Base-by-base conservation (phyloP, 257 asterid genomes). In the Handroanthus guayacan region DNA sequence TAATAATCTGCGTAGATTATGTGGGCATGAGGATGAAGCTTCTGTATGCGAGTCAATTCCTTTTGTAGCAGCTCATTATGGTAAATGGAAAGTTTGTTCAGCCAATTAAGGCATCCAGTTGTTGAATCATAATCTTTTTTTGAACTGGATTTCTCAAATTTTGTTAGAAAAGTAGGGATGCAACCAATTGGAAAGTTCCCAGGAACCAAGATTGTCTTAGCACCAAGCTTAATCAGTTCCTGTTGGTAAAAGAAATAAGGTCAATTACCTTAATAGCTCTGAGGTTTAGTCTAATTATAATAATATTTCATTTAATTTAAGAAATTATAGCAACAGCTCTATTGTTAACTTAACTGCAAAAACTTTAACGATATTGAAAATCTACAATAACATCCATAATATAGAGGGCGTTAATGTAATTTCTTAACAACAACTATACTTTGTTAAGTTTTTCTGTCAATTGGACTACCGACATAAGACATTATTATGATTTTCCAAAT, bases 141-240 rank as follows among this genome's bases (percentile, higher is more conserved):
- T 4, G 57, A 38, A 25, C 76, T 70, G 5, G 67, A 80, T 6
- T 52, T 37, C 31, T 61, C 31, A 74, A 54, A 87, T 13, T 52
- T 8, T 44, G 90, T 70, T 9, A 85, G 82, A 45, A 69, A 83
- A 11, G 36, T 1, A 9, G 94, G 77, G 14, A 68, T 1, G 60
- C 96, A 88, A 14, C 96, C 96, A 7, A 80, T 13, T 38, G 96
- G 91, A 0, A 78, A 17, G 72, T 73, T 75, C 13, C 90, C 89
- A 0, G 96, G 92, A 47, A 88, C 91, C 43, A 90, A 3, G 12
- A 87, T 31, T 25, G 86, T 88, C 51, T 39, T 52, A 0, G 82
- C 94, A 44, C 92, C 91, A 9, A 84, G 78, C 66, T 84, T 74
- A 61, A 90, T 80, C 64, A 90, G 31, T 65, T 85, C 90, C 90